Conservation (phyloP, 1,284 basidiomycete genomes). For the Ceratorhiza oryzae-sativae region DNA sequence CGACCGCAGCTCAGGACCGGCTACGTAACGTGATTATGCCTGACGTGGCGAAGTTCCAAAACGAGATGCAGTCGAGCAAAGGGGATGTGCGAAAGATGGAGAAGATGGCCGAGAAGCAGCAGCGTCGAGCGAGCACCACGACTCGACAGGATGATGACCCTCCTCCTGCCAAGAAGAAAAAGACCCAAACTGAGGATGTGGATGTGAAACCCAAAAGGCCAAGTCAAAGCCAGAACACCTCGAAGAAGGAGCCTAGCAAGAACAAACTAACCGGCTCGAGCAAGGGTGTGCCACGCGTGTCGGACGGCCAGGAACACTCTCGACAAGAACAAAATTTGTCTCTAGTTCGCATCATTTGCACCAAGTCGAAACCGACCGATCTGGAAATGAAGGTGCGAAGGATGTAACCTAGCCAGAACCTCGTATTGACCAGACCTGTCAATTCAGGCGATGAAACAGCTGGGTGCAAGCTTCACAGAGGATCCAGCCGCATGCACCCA, state of each 20-base stretch:
- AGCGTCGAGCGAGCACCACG: constrained; percentile 16
- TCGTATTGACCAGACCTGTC: constrained; percentile 18
- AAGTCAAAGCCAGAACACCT: background rate
- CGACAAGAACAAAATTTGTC: background rate
- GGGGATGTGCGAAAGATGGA: constrained; percentile 40
- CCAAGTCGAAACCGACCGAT: constrained; percentile 26
- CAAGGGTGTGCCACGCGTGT: constrained; percentile 12
- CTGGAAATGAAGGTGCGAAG: constrained; percentile 30
- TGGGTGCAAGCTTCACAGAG: constrained; percentile 69
- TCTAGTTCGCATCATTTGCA: constrained; percentile 30
- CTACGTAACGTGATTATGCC: constrained; percentile 76
- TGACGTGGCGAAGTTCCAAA: constrained; percentile 72
- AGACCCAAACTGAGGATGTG: constrained; percentile 45
- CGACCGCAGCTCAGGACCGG: constrained; percentile 66
- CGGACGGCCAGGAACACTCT: background rate
- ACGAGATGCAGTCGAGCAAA: constrained; percentile 59
- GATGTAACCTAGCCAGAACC: background rate
- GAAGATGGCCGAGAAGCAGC: constrained; percentile 23
- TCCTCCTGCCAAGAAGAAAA: constrained; percentile 44
- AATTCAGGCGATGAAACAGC: constrained; percentile 61
- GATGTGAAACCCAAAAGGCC: constrained; percentile 41
- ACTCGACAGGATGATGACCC: constrained; percentile 4
- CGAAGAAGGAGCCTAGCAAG: constrained; percentile 3
- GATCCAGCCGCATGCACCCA: constrained; percentile 76
- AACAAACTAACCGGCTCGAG: background rate